A percentile compares a stretch with the other conserved stretches of the same genome.
Evolutionary conservation across 2,329 filamentous ascomycete species (phyloP).

Genomic region (Monosporascus cannonballus): DNA sequence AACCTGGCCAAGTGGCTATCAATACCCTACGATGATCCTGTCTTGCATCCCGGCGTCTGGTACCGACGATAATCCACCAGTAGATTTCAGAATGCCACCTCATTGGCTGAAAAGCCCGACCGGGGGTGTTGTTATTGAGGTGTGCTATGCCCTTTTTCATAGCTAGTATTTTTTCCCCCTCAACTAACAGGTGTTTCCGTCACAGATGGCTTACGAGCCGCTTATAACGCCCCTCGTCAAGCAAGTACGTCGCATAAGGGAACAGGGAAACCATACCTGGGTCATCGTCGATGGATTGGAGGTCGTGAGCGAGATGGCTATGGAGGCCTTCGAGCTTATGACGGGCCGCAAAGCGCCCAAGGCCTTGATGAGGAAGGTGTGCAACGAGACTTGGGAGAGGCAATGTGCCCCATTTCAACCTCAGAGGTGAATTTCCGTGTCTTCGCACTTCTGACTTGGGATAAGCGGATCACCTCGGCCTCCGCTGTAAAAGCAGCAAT

Average conservation of each 20-base stretch:
- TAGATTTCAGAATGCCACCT: conserved; percentile 63
- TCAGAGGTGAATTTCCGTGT: conserved; percentile 11
- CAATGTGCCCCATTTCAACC: conserved; percentile 29
- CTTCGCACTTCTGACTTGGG: background rate
- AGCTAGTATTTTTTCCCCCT: background rate
- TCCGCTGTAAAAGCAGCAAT: background rate
- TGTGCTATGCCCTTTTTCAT: conserved; percentile 13
- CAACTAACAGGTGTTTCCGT: conserved; percentile 1
- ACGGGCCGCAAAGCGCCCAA: conserved; percentile 67
- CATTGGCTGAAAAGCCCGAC: conserved; percentile 66
- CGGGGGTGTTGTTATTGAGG: conserved; percentile 67
- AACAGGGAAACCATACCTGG: conserved; percentile 54
- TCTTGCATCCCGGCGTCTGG: conserved; percentile 66
- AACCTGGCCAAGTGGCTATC: conserved; percentile 56
- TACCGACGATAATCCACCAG: conserved; percentile 52
- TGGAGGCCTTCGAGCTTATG: conserved; percentile 71
- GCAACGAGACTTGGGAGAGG: conserved; percentile 36
- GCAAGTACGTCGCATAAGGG: conserved; percentile 50
- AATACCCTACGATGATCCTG: conserved; percentile 63
- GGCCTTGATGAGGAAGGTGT: conserved; percentile 59
- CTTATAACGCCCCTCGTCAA: conserved; percentile 61
- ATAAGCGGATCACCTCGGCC: background rate
- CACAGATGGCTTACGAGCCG: conserved; percentile 60
- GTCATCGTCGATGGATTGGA: conserved; percentile 67
- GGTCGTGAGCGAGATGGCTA: conserved; percentile 67